Base-by-base conservation (phyloP, 2,329 filamentous ascomycete genomes). In the Monosporascus sp. region DNA sequence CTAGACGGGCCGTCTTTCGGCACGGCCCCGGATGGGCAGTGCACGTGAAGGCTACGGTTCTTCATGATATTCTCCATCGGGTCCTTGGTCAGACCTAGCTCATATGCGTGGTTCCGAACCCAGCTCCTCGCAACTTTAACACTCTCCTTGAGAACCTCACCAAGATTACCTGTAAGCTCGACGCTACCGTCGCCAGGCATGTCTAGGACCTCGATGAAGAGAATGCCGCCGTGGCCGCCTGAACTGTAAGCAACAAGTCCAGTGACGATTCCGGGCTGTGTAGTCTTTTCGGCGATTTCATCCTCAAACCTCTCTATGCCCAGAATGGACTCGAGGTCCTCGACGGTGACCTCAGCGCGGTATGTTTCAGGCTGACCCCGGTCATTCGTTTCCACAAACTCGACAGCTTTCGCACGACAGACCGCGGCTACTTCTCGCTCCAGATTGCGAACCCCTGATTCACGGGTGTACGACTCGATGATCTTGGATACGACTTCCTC, bases 201-300 rank as follows among this genome's bases (percentile, higher is more conserved):
- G 67, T 96, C 92, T 11, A 93, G 91, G 45, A 97, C 91, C 73
- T 99, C 94, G 64, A 99, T 99, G 77, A 99, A 99, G 52, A 99
- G 81, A 65, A 99, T 99, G 67, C 89, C 92, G 58, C 94, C 94
- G 69, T 97, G 93, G 48, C 91, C 91, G 49, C 94, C 93, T 4
- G 87, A 88, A 66, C 87, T 91, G 75, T 97, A 99, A 8, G 94
- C 94, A 17, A 99, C 94, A 34, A 99, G 85, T 16, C 94, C 94
- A 0, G 94, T 99, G 38, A 99, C 93, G 53, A 99, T 89, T 53
- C 94, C 94, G 1, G 94, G 93, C 19, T 91, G 85, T 60, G 82
- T 79, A 68, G 83, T 84, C 66, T 89, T 91, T 69, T 96, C 93
- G 14, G 94, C 90, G 64, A 99, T 90, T 73, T 99, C 94, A 69